Evolutionary conservation across 179 eudicot genomes (phyloP).

Genomic region (Beta macrorhiza): DNA sequence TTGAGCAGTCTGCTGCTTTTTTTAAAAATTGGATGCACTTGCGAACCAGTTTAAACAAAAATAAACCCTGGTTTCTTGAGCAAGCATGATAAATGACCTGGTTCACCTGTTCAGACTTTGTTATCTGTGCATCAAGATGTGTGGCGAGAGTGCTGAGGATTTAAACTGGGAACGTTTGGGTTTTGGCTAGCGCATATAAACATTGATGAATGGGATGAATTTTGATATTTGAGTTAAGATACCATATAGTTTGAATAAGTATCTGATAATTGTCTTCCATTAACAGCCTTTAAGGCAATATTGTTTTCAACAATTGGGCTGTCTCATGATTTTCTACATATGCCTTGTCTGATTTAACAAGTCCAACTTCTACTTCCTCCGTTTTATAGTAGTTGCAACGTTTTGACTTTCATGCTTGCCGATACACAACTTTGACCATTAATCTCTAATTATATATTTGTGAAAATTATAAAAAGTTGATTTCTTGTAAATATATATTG

Average conservation of each 20-base stretch:
- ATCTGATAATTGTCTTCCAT: background rate
- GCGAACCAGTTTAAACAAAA: background rate
- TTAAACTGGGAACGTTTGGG: too few species aligned
- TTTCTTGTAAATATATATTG: too few species aligned
- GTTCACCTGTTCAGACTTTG: background rate
- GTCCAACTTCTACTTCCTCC: background rate
- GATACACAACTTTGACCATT: too few species aligned
- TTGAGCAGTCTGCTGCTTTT: background rate
- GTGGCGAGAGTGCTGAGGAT: background rate
- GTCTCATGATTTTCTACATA: background rate
- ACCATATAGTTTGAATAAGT: background rate
- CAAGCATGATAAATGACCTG: background rate
- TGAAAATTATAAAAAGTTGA: too few species aligned
- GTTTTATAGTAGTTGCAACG: too few species aligned
- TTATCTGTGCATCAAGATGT: background rate
- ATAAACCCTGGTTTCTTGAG: background rate
- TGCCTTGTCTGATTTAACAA: background rate
- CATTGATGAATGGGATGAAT: background rate
- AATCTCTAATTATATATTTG: too few species aligned
- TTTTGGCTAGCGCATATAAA: too few species aligned
- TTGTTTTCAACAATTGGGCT: background rate
- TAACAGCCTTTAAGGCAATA: background rate
- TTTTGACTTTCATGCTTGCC: too few species aligned
- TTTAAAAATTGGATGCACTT: background rate
- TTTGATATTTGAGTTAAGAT: background rate